phyloP scores from a whole-genome alignment of 2,329 filamentous ascomycete genomes.

The Orbilia blumenaviensis region DNA sequence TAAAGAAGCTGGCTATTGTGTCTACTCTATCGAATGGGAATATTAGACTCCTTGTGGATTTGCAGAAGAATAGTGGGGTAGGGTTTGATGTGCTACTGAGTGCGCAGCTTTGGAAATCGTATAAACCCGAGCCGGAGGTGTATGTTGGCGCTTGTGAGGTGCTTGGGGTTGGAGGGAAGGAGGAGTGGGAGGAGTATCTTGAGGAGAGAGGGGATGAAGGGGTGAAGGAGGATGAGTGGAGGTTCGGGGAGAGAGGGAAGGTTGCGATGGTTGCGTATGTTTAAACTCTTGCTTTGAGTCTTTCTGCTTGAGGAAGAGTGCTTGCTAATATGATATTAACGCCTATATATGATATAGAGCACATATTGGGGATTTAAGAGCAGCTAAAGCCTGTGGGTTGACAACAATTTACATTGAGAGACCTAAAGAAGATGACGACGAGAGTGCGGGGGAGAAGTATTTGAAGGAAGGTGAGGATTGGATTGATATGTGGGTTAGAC shows the following conservation, averaged over 20 bases:
- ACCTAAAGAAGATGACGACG: conserved; percentile 70
- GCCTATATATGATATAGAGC: conserved; percentile 13
- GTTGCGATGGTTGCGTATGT: conserved; percentile 78
- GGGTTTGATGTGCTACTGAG: conserved; percentile 72
- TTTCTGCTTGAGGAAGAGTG: not conserved
- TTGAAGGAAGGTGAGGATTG: conserved; percentile 68
- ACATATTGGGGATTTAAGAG: conserved; percentile 58
- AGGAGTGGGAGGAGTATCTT: conserved; percentile 12
- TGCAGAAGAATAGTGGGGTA: conserved; percentile 69
- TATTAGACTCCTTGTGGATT: conserved; percentile 71
- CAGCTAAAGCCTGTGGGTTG: conserved; percentile 72
- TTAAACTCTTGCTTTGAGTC: conserved; percentile 65
- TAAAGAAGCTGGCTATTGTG: conserved; percentile 68
- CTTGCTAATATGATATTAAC: not conserved
- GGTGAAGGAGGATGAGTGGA: conserved; percentile 20
- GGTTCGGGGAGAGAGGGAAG: conserved; percentile 60
- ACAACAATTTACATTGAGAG: conserved; percentile 79
- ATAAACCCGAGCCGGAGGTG: conserved; percentile 75
- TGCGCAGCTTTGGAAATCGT: conserved; percentile 75
- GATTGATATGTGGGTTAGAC: conserved; percentile 72
- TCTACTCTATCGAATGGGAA: conserved; percentile 81
- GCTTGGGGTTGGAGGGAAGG: conserved; percentile 34
- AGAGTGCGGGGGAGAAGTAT: conserved; percentile 65
- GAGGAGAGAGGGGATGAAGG: not conserved
- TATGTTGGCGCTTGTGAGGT: conserved; percentile 74